A percentile compares a stretch with the other conserved stretches of the same genome.
phyloP scores from a whole-genome alignment of 1,139 yeast genomes.

The Kodamaea anthophila region DNA sequence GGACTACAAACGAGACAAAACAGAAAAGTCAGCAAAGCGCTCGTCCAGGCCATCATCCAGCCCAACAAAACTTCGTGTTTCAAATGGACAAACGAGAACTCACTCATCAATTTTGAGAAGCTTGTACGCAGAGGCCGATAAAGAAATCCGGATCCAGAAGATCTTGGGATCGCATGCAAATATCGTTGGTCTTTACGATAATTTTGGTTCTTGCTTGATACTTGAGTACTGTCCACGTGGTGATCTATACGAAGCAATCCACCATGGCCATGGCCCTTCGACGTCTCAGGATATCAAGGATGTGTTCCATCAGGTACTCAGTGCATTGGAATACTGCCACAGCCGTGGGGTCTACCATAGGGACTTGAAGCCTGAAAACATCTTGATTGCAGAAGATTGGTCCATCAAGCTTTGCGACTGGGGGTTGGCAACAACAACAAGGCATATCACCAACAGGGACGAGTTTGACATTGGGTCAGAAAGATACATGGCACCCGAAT shows the following conservation, averaged over 20 bases:
- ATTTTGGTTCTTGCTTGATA: constrained; percentile 73
- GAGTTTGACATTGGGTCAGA: constrained; percentile 94
- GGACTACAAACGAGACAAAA: constrained; percentile 27
- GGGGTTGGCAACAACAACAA: constrained; percentile 78
- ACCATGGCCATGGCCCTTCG: constrained; percentile 74
- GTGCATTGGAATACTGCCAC: constrained; percentile 77
- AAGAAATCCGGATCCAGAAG: constrained; percentile 71
- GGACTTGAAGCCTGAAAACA: constrained; percentile 87
- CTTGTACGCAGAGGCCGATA: constrained; percentile 60
- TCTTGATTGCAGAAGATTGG: constrained; percentile 74
- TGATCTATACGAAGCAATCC: constrained; percentile 89
- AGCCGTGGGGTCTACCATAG: constrained; percentile 70
- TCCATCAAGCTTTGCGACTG: constrained; percentile 81
- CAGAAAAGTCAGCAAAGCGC: neutral
- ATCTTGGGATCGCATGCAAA: constrained; percentile 61
- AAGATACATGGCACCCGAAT: constrained; percentile 96
- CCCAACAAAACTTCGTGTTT: constrained; percentile 27
- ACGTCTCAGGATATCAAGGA: constrained; percentile 68
- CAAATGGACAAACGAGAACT: constrained; percentile 7
- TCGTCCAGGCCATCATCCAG: constrained; percentile 28
- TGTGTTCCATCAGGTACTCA: constrained; percentile 69
- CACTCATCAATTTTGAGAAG: constrained; percentile 25
- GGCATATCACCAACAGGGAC: constrained; percentile 39
- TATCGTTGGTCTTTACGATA: constrained; percentile 65
- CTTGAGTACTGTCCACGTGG: constrained; percentile 89